A percentile compares a stretch with the other conserved stretches of the same genome.
phyloP scores from a whole-genome alignment of 202 grass and related monocot genomes.

The Zizania palustris region DNA sequence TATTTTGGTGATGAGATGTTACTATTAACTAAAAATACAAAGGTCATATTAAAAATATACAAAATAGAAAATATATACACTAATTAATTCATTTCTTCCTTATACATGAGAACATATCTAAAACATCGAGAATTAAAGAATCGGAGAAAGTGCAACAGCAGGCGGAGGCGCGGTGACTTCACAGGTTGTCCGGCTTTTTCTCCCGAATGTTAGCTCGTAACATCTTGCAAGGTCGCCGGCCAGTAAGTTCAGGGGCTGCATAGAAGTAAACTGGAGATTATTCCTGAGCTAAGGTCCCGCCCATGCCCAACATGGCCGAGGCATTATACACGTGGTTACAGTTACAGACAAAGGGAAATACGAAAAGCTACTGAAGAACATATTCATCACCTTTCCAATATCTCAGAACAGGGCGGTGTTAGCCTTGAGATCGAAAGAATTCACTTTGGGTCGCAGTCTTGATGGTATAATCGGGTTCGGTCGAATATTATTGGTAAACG shows the following conservation, averaged over 20 bases:
- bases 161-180: too few species aligned
- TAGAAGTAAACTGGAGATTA: not conserved
- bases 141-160: too few species aligned
- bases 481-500: not conserved
- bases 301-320: not conserved
- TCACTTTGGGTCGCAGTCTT: not conserved
- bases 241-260: not conserved
- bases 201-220: too few species aligned
- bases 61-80: too few species aligned
- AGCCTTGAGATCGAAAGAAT: not conserved
- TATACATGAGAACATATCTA: too few species aligned
- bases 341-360: not conserved
- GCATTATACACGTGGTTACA: not conserved
- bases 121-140: too few species aligned
- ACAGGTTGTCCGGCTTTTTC: too few species aligned
- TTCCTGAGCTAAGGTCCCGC: not conserved
- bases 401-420: not conserved
- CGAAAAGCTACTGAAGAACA: not conserved
- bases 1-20: too few species aligned
- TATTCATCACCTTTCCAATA: not conserved
- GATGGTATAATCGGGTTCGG: not conserved
- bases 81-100: too few species aligned
- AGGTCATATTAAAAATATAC: too few species aligned
- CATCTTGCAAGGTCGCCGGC: not conserved
- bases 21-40: too few species aligned